phyloP scores from a whole-genome alignment of 129 eudicot genomes.

The Pittosporum tobira region DNA sequence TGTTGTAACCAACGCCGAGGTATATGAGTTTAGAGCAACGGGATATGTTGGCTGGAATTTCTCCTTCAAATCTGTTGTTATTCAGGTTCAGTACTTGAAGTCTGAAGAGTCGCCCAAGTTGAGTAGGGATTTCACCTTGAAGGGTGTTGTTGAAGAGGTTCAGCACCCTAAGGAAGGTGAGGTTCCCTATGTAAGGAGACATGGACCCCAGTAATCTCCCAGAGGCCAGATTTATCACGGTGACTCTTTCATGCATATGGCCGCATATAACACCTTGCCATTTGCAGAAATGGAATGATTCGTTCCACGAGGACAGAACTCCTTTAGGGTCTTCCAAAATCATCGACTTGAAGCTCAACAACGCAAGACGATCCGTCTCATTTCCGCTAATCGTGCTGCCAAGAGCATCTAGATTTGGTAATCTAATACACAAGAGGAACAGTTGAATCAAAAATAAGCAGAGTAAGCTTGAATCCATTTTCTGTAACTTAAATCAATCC shows the following conservation, averaged over 20 bases:
- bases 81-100: background rate
- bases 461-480: too few species aligned
- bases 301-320: background rate
- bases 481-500: too few species aligned
- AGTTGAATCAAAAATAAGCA: too few species aligned
- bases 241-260: background rate
- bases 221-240: background rate
- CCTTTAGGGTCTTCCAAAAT: background rate
- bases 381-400: too few species aligned
- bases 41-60: conserved; percentile 10
- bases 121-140: conserved; percentile 1
- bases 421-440: too few species aligned
- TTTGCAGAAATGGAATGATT: background rate
- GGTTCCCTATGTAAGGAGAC: background rate
- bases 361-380: background rate
- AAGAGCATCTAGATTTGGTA: too few species aligned
- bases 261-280: background rate
- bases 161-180: background rate
- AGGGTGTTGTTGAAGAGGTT: background rate
- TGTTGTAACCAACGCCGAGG: background rate
- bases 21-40: background rate
- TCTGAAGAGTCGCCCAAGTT: conserved; percentile 6
- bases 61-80: conserved; percentile 2
- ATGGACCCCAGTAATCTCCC: background rate
- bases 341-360: background rate